Conservation (phyloP, 2,329 filamentous ascomycete species). For the Aplosporella prunicola region DNA sequence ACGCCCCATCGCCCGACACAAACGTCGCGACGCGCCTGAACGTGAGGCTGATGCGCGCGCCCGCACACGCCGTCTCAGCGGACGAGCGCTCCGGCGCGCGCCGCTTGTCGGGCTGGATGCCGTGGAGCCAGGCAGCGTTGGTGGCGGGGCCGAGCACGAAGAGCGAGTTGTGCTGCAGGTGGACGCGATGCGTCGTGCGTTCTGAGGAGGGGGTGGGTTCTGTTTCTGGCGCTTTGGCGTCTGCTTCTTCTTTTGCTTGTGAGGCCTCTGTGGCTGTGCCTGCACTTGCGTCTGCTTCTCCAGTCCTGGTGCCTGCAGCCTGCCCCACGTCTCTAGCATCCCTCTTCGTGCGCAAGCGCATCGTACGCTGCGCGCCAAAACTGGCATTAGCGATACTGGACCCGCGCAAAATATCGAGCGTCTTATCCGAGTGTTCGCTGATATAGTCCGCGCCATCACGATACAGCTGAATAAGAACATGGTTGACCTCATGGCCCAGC, state of each 20-base stretch:
- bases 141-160: constrained; percentile 72
- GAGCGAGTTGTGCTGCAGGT: constrained; percentile 79
- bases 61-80: constrained; percentile 61
- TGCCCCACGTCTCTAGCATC: constrained; percentile 13
- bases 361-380: constrained; percentile 81
- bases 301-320: too few relatives aligned
- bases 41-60: constrained; percentile 81
- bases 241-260: constrained; percentile 10
- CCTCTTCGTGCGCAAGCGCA: constrained; percentile 81
- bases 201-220: constrained; percentile 29
- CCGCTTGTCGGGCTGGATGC: constrained; percentile 83
- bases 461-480: constrained; percentile 88
- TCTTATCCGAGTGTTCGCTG: constrained; percentile 95
- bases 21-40: constrained; percentile 87
- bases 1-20: constrained; percentile 50
- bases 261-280: constrained; percentile 9
- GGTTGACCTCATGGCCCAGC: constrained; percentile 75
- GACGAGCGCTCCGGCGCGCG: constrained; percentile 54
- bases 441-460: constrained; percentile 85
- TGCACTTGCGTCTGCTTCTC: constrained; percentile 1
- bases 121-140: constrained; percentile 82
- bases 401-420: constrained; percentile 71
- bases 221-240: constrained; percentile 17
- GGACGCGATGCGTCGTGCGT: constrained; percentile 52
- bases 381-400: constrained; percentile 89